Conservation (phyloP, 495 filamentous ascomycete genomes). For the Entonaema liquescens region DNA sequence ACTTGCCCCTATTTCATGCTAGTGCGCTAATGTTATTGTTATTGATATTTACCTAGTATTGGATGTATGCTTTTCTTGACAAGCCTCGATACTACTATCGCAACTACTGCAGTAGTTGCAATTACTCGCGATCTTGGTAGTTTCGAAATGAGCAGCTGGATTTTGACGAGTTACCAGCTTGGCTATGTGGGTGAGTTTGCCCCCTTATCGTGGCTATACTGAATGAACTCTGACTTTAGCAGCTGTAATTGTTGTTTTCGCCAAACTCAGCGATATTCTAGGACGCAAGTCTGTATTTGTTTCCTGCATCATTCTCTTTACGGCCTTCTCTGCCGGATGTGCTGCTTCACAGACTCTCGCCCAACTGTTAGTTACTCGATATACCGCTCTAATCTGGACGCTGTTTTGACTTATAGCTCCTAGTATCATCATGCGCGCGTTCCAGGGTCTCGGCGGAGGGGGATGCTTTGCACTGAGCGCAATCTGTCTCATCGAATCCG, state of each 20-base stretch:
- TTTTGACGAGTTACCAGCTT: conserved; percentile 43
- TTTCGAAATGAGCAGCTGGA: conserved; percentile 38
- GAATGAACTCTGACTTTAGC: too few relatives aligned
- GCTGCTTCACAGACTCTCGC: conserved; percentile 48
- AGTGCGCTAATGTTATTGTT: too few relatives aligned
- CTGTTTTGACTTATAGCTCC: too few relatives aligned
- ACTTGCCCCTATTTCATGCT: too few relatives aligned
- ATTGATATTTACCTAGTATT: too few relatives aligned
- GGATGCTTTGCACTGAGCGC: conserved; percentile 50
- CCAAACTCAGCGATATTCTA: conserved; percentile 53
- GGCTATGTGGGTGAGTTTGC: conserved; percentile 35
- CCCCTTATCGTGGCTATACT: too few relatives aligned
- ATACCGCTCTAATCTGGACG: neutral
- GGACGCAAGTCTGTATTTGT: conserved; percentile 51
- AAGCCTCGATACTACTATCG: conserved; percentile 30
- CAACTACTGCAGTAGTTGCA: conserved; percentile 20
- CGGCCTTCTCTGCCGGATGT: conserved; percentile 52
- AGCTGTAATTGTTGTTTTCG: conserved; percentile 46
- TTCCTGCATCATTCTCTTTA: conserved; percentile 48
- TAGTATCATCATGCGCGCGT: conserved; percentile 49
- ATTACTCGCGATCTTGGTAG: conserved; percentile 30
- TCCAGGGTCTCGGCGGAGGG: conserved; percentile 56
- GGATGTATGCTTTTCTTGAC: conserved; percentile 25
- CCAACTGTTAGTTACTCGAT: conserved; percentile 44
- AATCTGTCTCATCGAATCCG: conserved; percentile 49